Conservation (phyloP, 352 stramenopile species). For the Lagenidium giganteum region DNA sequence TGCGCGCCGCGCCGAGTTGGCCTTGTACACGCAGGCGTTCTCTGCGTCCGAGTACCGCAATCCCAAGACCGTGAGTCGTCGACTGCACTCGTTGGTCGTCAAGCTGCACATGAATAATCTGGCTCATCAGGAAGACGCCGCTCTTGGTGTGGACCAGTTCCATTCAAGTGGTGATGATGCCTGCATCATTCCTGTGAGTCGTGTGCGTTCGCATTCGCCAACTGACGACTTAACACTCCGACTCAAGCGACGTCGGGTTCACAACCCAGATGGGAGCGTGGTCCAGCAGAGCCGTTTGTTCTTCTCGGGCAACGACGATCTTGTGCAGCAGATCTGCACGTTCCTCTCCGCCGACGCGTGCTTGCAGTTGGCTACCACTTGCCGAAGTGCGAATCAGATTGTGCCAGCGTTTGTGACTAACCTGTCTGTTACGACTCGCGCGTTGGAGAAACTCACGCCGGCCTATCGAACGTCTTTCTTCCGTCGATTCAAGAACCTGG, state of each 20-base stretch:
- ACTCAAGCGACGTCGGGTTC: not conserved
- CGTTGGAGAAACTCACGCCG: constrained; percentile 13
- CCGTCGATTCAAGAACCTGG: constrained; percentile 19
- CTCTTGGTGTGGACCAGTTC: constrained; percentile 12
- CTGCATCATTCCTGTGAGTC: too few species aligned
- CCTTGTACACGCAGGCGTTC: constrained; percentile 25
- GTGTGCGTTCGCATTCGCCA: too few species aligned
- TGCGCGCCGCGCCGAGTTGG: constrained; percentile 24
- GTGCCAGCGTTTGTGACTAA: constrained; percentile 18
- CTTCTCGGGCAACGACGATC: constrained; percentile 19
- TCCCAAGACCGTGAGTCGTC: constrained; percentile 21
- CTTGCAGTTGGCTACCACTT: constrained; percentile 14
- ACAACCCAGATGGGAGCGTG: not conserved
- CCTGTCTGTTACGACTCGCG: constrained; percentile 4
- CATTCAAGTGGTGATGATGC: too few species aligned
- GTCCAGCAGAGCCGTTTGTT: constrained; percentile 6
- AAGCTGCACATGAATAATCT: constrained; percentile 29
- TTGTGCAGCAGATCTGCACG: constrained; percentile 15
- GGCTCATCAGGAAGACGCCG: constrained; percentile 15
- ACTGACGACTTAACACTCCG: too few species aligned
- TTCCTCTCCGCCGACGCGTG: constrained; percentile 15
- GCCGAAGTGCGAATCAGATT: not conserved
- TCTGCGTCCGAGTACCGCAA: constrained; percentile 26
- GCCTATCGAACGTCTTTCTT: constrained; percentile 15
- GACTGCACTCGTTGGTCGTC: constrained; percentile 29